Evolutionary conservation across 805 yeast species (phyloP).

Genomic region (Candida silvatica): DNA sequence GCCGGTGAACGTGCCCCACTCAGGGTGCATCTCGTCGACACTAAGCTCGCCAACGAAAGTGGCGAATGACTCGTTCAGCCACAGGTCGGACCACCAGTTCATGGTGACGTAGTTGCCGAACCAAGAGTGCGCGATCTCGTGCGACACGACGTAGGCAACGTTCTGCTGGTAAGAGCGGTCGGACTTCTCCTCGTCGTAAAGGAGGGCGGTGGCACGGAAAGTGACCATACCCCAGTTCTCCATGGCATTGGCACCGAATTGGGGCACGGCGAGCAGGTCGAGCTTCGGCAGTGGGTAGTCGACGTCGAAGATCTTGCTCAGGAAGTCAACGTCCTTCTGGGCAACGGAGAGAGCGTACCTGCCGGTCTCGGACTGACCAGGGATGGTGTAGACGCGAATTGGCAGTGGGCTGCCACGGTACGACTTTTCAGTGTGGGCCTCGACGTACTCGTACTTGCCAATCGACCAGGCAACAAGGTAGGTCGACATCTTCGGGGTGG

Average conservation of each 20-base stretch:
- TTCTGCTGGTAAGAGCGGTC: constrained; percentile 51
- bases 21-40: constrained; percentile 63
- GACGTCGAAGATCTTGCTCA: constrained; percentile 38
- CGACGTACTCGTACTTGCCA: constrained; percentile 48
- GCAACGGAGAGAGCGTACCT: constrained; percentile 38
- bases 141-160: constrained; percentile 76
- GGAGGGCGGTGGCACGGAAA: constrained; percentile 52
- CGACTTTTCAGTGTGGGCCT: constrained; percentile 30
- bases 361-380: constrained; percentile 39
- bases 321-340: constrained; percentile 41
- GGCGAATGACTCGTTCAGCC: constrained; percentile 89
- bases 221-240: constrained; percentile 83
- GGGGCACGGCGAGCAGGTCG: constrained; percentile 73
- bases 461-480: constrained; percentile 52
- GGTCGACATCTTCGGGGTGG: constrained; percentile 48
- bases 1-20: constrained; percentile 67
- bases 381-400: constrained; percentile 43
- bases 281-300: constrained; percentile 75
- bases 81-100: constrained; percentile 91
- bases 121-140: constrained; percentile 90
- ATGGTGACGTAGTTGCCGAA: constrained; percentile 83
- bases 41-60: constrained; percentile 76
- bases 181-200: constrained; percentile 37
- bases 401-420: constrained; percentile 36
- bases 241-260: constrained; percentile 82